phyloP scores from a whole-genome alignment of 495 filamentous ascomycete species.

The Cladorrhinum samala region DNA sequence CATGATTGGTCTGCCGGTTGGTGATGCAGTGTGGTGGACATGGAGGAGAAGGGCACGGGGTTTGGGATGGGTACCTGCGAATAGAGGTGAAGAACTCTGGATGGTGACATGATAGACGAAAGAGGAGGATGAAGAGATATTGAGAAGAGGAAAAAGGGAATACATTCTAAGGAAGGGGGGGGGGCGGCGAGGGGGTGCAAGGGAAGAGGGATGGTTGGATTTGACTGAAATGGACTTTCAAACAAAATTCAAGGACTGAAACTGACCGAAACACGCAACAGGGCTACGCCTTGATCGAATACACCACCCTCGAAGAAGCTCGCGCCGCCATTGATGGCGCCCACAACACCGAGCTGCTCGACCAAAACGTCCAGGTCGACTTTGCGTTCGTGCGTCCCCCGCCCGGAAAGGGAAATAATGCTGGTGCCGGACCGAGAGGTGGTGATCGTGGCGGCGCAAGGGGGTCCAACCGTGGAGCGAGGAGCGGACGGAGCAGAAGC shows the following conservation, averaged over 20 bases:
- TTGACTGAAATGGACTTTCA: neutral
- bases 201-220: too few species aligned
- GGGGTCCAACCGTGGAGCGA: conserved; percentile 22
- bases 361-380: conserved; percentile 87
- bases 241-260: neutral
- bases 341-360: conserved; percentile 75
- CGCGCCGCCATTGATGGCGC: conserved; percentile 79
- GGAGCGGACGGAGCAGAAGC: conserved; percentile 44
- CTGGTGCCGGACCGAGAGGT: conserved; percentile 46
- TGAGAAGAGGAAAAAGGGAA: too few species aligned
- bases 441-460: conserved; percentile 40
- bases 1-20: neutral
- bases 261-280: conserved; percentile 23
- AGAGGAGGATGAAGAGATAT: too few species aligned
- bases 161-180: too few species aligned
- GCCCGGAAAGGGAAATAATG: conserved; percentile 54
- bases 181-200: too few species aligned
- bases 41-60: neutral
- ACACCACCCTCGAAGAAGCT: conserved; percentile 80
- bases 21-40: neutral
- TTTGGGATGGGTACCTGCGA: too few species aligned
- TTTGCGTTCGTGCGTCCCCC: conserved; percentile 96
- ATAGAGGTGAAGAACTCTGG: too few species aligned
- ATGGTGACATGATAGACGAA: too few species aligned
- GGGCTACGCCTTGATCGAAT: conserved; percentile 94